Conservation (phyloP, 371 early-diverging fungal genomes). For the Blyttiomyces sp. region DNA sequence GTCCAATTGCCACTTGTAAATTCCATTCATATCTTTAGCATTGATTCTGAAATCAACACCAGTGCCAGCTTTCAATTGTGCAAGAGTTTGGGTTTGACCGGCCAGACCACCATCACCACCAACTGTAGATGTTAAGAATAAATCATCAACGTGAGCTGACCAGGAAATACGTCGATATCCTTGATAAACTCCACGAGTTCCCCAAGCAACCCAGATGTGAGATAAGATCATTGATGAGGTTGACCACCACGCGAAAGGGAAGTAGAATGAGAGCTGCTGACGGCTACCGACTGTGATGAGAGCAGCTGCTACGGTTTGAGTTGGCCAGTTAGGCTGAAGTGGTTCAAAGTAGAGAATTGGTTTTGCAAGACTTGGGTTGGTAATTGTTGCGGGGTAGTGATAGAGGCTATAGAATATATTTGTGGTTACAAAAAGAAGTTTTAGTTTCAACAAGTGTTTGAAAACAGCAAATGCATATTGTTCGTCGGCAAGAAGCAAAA, state of each 20-base stretch:
- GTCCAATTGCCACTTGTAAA: slow-evolving; percentile 2
- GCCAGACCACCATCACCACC: no score
- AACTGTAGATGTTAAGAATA: slow-evolving; percentile 16
- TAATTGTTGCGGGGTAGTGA: no score
- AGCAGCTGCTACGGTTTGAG: slow-evolving; percentile 13
- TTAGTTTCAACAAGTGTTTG: no score
- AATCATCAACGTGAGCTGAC: slow-evolving; percentile 12
- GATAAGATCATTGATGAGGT: neutral
- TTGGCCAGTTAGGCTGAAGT: no score
- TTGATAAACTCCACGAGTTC: slow-evolving; percentile 14
- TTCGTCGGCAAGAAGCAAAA: no score
- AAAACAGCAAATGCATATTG: no score
- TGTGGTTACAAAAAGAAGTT: no score
- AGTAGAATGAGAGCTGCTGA: slow-evolving; percentile 26
- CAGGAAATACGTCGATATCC: slow-evolving; percentile 8
- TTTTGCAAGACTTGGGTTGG: no score
- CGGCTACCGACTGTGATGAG: slow-evolving; percentile 11
- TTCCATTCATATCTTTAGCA: neutral
- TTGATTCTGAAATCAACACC: neutral
- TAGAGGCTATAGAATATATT: no score
- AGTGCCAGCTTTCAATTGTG: neutral
- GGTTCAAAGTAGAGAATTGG: no score
- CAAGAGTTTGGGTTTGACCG: no score
- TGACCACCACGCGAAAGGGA: slow-evolving; percentile 14
- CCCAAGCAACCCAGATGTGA: slow-evolving; percentile 25